phyloP scores from a whole-genome alignment of 1,139 yeast genomes.

The Ogataea hybrid region DNA sequence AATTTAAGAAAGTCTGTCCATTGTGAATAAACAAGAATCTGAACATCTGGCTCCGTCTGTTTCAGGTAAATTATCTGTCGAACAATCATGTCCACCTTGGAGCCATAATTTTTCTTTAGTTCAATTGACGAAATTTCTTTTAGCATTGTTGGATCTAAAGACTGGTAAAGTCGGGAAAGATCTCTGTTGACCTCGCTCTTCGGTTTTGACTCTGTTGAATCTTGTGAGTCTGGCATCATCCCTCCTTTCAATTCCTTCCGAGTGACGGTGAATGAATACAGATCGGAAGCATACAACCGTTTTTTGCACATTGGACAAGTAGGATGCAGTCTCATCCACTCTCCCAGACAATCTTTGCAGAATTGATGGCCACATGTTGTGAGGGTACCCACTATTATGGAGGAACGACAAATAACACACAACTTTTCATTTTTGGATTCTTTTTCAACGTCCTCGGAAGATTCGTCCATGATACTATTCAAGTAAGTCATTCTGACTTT shows the following conservation, averaged over 20 bases:
- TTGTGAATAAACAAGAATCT: slow-evolving; percentile 83
- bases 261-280: slow-evolving; percentile 58
- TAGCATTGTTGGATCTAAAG: slow-evolving; percentile 41
- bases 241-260: slow-evolving; percentile 45
- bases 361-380: slow-evolving; percentile 90
- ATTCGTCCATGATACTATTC: slow-evolving; percentile 39
- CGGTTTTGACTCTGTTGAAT: slow-evolving; percentile 5
- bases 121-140: slow-evolving; percentile 46
- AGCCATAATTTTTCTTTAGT: slow-evolving; percentile 50
- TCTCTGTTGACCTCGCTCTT: slow-evolving; percentile 26
- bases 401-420: slow-evolving; percentile 76
- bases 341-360: slow-evolving; percentile 71
- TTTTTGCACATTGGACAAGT: slow-evolving; percentile 81
- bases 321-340: slow-evolving; percentile 56
- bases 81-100: slow-evolving; percentile 82
- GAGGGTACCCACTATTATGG: slow-evolving; percentile 70
- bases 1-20: slow-evolving; percentile 75
- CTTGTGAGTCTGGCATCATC: slow-evolving; percentile 33
- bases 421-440: slow-evolving; percentile 37
- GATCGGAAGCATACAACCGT: slow-evolving; percentile 40
- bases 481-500: slow-evolving; percentile 63
- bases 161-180: slow-evolving; percentile 47
- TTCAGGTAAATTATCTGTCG: slow-evolving; percentile 67
- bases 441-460: slow-evolving; percentile 13
- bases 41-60: slow-evolving; percentile 58